phyloP scores from a whole-genome alignment of 2,329 filamentous ascomycete species.

The Colletotrichum navitas region DNA sequence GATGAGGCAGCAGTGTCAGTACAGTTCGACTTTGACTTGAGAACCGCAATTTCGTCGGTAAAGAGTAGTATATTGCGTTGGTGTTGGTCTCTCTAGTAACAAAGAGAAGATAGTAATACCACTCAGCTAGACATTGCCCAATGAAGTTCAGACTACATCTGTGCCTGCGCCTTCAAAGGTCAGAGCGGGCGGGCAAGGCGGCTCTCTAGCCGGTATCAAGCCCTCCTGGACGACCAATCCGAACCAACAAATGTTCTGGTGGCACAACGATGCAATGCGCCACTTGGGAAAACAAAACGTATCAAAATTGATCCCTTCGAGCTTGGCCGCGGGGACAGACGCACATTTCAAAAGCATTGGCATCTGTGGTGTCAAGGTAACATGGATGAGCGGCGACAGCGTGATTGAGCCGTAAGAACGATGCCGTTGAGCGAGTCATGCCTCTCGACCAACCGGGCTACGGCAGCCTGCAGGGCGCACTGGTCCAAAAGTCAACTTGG shows the following conservation, averaged over 20 bases:
- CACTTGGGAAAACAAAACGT: slow-evolving; percentile 56
- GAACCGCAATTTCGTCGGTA: not conserved
- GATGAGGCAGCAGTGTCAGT: not conserved
- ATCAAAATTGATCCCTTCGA: slow-evolving; percentile 67
- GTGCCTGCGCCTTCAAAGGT: not conserved
- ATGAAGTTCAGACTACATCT: not conserved
- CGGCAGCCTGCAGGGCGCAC: too few species aligned
- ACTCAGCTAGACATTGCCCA: not conserved
- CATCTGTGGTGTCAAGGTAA: too few species aligned
- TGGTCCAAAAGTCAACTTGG: too few species aligned
- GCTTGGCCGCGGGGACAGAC: slow-evolving; percentile 56
- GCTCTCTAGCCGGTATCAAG: not conserved
- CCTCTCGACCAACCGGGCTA: slow-evolving; percentile 43
- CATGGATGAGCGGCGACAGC: too few species aligned
- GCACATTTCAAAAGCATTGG: slow-evolving; percentile 48
- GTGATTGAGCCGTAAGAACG: slow-evolving; percentile 37
- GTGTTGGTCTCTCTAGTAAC: not conserved
- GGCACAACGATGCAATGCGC: slow-evolving; percentile 50
- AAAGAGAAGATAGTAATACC: not conserved
- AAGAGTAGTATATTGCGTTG: not conserved
- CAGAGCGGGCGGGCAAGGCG: not conserved
- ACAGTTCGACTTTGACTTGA: slow-evolving; percentile 10
- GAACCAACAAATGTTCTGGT: slow-evolving; percentile 51
- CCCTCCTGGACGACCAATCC: slow-evolving; percentile 47
- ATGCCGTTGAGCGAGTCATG: slow-evolving; percentile 43